Percentiles rank a stretch among this genome's conserved stretches.
These are phyloP conservation scores for Fusarium irregulare DNA, from an alignment of 2,329 filamentous ascomycete species.

Conservation along the genomic window DNA sequence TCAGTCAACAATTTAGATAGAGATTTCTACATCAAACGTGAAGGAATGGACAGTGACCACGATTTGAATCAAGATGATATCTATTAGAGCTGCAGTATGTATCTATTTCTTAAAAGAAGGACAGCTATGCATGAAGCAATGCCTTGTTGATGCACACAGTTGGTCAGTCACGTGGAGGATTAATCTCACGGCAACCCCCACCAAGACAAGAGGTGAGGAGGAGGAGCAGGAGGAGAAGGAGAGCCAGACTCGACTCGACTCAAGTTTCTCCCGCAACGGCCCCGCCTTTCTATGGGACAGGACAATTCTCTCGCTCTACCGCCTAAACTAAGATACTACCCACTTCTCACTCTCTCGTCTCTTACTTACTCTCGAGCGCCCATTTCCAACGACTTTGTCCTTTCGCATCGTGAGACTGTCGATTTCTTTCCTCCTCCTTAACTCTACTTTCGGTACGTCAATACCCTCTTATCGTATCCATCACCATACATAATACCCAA, in stretches of 20 bases:
- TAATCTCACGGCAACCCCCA: constrained; percentile 50
- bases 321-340: constrained; percentile 40
- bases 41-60: neutral
- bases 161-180: constrained; percentile 48
- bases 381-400: constrained; percentile 38
- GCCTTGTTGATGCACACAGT: constrained; percentile 35
- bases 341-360: constrained; percentile 30
- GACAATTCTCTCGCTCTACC: constrained; percentile 32
- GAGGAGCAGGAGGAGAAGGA: constrained; percentile 29
- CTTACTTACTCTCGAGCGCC: constrained; percentile 29
- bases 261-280: constrained; percentile 49
- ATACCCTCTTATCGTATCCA: neutral
- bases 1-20: neutral
- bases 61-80: neutral
- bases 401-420: constrained; percentile 41
- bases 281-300: constrained; percentile 44
- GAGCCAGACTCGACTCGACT: constrained; percentile 23
- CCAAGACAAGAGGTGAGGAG: constrained; percentile 40
- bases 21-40: neutral
- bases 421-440: constrained; percentile 23
- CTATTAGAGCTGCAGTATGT: neutral
- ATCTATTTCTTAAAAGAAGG: neutral
- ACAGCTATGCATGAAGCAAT: neutral
- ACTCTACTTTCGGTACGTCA: constrained; percentile 35
- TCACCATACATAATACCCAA: neutral